Evolutionary conservation across 2,329 filamentous ascomycete species (phyloP), one percentile per base, ranked within the genome.

Genomic region (Talaromyces islandicus): DNA sequence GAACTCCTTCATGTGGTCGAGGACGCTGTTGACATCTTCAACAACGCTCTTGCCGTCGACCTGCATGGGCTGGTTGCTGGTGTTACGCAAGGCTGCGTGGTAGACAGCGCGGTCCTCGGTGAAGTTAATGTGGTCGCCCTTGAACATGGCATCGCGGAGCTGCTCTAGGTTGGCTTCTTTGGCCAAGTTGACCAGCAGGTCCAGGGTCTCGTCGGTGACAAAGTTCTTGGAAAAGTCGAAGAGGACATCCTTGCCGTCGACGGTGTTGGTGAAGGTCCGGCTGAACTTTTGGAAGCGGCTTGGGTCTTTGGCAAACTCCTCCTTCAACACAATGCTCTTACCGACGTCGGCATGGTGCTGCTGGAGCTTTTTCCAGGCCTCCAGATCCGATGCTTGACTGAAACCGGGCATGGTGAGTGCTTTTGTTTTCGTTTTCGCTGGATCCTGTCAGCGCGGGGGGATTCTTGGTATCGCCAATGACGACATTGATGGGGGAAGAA

Each of bases 181-280:
- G 64, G 94, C 94, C 29, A 99, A 87, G 81, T 96, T 88, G 70
- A 95, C 83, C 58, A 99, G 85, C 55, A 96, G 84, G 66, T 88
- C 83, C 56, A 97, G 82, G 4, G 93, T 97, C 79, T 97, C 92
- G 68, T 96, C 90, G 64, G 89, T 94, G 70, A 97, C 77, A 78
- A 99, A 92, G 85, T 99, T 99, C 87, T 99, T 99, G 82, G 89
- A 94, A 81, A 96, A 99, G 79, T 99, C 94, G 78, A 97, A 99
- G 65, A 99, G 85, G 71, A 95, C 94, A 66, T 97, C 91, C 68
- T 86, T 88, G 71, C 83, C 84, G 71, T 95, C 90, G 67, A 89
- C 88, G 57, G 84, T 76, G 77, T 91, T 92, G 69, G 84, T 81
- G 78, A 97, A 96, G 71, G 85, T 91, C 75, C 88, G 90, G 74